Conservation (phyloP, 805 yeast genomes). For the Cyberlindnera japonica region DNA sequence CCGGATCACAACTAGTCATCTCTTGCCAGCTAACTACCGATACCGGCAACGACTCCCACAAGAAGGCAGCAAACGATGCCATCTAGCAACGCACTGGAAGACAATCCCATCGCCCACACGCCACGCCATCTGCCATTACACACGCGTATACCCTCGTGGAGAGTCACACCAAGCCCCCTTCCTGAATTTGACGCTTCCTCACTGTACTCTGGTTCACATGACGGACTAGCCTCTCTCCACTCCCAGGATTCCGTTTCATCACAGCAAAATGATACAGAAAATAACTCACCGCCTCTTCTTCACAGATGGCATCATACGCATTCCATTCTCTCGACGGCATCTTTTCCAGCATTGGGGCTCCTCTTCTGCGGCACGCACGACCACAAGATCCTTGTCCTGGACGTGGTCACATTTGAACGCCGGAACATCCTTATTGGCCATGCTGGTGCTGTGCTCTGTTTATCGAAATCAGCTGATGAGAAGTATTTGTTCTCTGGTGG, state of each 20-base stretch:
- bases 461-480: constrained; percentile 52
- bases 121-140: constrained; percentile 15
- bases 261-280: not conserved
- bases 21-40: not conserved
- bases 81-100: constrained; percentile 17
- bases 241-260: too few species aligned
- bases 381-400: constrained; percentile 70
- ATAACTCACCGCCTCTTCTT: constrained; percentile 30
- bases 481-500: constrained; percentile 76
- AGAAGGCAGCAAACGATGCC: constrained; percentile 4
- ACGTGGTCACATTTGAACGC: constrained; percentile 58
- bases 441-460: constrained; percentile 68
- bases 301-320: constrained; percentile 77
- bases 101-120: constrained; percentile 18
- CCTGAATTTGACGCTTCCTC: too few species aligned
- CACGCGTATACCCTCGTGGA: constrained; percentile 19
- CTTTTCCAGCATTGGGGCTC: constrained; percentile 53
- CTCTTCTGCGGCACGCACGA: constrained; percentile 91
- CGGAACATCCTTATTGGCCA: constrained; percentile 56
- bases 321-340: constrained; percentile 68
- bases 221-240: too few species aligned
- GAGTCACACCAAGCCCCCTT: constrained; percentile 18
- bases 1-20: not conserved
- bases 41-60: not conserved
- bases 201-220: too few species aligned